phyloP scores from a whole-genome alignment of 495 filamentous ascomycete genomes.

The Penicillium arizonense region DNA sequence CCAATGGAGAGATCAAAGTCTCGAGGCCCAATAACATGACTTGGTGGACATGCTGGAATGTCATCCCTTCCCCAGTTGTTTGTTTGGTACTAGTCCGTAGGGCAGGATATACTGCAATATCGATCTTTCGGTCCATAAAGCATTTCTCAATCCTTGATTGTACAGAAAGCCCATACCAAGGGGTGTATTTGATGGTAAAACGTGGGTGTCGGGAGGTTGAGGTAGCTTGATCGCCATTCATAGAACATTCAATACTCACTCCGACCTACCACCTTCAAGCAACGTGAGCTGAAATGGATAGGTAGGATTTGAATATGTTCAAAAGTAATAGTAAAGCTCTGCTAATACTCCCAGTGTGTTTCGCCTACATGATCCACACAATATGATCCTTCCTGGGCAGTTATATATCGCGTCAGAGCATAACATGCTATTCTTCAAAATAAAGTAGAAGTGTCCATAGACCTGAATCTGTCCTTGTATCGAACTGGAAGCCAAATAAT shows the following conservation, averaged over 20 bases:
- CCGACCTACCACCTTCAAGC: too few relatives aligned
- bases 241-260: neutral
- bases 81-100: constrained; percentile 11
- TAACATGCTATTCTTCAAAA: too few relatives aligned
- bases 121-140: constrained; percentile 3
- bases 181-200: constrained; percentile 2
- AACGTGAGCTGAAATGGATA: too few relatives aligned
- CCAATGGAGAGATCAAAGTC: neutral
- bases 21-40: constrained; percentile 1
- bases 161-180: constrained; percentile 18
- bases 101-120: constrained; percentile 2
- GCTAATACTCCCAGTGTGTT: too few relatives aligned
- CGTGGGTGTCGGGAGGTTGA: neutral
- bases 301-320: too few relatives aligned
- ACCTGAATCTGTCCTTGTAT: too few relatives aligned
- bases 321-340: too few relatives aligned
- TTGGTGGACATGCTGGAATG: constrained; percentile 17
- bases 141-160: constrained; percentile 14
- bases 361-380: too few relatives aligned
- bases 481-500: too few relatives aligned
- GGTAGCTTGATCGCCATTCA: constrained; percentile 4
- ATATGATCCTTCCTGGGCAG: too few relatives aligned
- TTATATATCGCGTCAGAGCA: too few relatives aligned
- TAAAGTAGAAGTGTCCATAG: too few relatives aligned
- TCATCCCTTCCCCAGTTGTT: constrained; percentile 26